Evolutionary conservation across 2,329 filamentous ascomycete species (phyloP), one percentile per base, ranked within the genome.

Genomic region (Graphiopsis chlorocephala): DNA sequence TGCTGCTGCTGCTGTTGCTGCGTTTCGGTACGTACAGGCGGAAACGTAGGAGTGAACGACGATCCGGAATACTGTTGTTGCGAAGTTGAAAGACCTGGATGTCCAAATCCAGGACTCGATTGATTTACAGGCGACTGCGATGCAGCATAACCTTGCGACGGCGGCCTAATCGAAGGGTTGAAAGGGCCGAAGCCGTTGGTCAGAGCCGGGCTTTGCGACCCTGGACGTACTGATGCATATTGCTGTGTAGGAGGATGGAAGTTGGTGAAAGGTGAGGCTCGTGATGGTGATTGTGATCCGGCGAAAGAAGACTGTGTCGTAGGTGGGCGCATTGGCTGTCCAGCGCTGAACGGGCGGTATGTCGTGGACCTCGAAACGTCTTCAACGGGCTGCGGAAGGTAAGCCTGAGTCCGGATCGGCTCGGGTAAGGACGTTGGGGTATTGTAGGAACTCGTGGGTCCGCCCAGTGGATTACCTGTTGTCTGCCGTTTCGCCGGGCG

Each of bases 401-500:
- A 62, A 62, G 60, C 60, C 60, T 62, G 60, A 55, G 23, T 50
- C 38, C 60, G 31, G 20, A 31, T 42, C 31, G 60, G 52, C 52
- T 64, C 61, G 42, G 55, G 53, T 57, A 64, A 26, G 38, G 52
- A 48, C n/a, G 53, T 29, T 35, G 61, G 61, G 55, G 61, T 64
- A 64, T 57, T 62, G 60, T 53, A 62, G 60, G 60, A 62, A 55
- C 60, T 62, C 33, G 60, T 62, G 23, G 60, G 60, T 28, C 60
- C 60, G 48, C 60, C 60, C 48, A 62, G 60, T 62, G 60, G 26
- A 59, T 64, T 59, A 64, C 62, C 62, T 61, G 72, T 71, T 58
- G 67, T 67, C 56, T 71, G 72, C 63, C 75, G 68, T 65, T 77
- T 77, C 20, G 72, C 69, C 55, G 73, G 73, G 45, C 76, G 53